These are phyloP conservation scores for Trichoderma erinaceum DNA, from an alignment of 495 filamentous ascomycete species.

Conservation along the genomic window DNA sequence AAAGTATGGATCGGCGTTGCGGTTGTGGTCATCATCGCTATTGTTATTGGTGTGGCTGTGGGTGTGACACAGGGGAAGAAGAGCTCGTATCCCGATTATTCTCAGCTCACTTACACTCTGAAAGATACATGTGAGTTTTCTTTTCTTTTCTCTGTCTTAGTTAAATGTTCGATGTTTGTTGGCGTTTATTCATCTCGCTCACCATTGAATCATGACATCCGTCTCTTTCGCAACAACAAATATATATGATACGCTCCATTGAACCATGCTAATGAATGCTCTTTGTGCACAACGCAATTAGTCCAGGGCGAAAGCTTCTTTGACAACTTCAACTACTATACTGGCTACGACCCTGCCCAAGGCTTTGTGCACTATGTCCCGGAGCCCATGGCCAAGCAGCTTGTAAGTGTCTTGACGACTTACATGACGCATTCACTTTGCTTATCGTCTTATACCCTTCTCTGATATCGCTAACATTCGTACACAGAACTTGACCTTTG, in stretches of 20 bases:
- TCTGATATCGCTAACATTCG: constrained; percentile 16
- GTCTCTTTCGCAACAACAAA: no score
- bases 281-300: constrained; percentile 15
- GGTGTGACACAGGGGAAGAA: constrained; percentile 45
- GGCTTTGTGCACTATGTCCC: constrained; percentile 43
- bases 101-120: constrained; percentile 31
- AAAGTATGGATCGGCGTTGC: constrained; percentile 40
- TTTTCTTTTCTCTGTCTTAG: neutral
- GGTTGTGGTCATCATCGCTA: constrained; percentile 35
- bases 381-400: constrained; percentile 20
- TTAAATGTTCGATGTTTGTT: no score
- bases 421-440: neutral
- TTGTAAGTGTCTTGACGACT: constrained; percentile 20
- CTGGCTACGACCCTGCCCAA: constrained; percentile 29
- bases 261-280: neutral
- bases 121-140: constrained; percentile 31
- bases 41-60: constrained; percentile 45
- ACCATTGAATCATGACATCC: no score
- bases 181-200: no score
- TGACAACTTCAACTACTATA: constrained; percentile 46
- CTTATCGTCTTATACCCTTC: constrained; percentile 26
- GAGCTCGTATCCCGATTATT: constrained; percentile 36
- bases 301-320: constrained; percentile 46
- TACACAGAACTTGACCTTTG: constrained; percentile 49
- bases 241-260: neutral